These are phyloP conservation scores for Eucalyptus cloeziana DNA, from an alignment of 345 rosid genomes.

Conservation along the genomic window DNA sequence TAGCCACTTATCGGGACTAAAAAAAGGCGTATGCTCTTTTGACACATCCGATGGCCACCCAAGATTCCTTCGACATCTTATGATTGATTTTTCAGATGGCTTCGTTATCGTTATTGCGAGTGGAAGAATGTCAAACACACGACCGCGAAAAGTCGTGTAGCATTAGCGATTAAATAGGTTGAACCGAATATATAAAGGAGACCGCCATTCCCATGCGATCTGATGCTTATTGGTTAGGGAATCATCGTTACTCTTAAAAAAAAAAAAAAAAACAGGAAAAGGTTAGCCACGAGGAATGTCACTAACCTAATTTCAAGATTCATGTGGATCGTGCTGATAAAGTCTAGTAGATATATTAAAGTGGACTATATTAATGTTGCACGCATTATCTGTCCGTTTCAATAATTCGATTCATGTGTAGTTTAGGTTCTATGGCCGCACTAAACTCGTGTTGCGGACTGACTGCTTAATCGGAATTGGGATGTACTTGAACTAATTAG, in stretches of 20 bases:
- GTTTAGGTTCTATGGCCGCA: background rate
- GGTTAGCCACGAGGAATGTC: background rate
- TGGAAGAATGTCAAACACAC: background rate
- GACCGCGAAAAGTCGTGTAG: background rate
- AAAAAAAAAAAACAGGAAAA: background rate
- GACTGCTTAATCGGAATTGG: background rate
- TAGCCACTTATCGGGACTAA: background rate
- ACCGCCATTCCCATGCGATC: background rate
- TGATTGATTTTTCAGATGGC: background rate
- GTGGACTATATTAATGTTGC: background rate
- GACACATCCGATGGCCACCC: background rate
- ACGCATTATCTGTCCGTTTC: background rate
- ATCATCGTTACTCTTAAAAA: background rate
- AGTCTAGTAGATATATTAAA: background rate
- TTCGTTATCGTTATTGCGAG: background rate
- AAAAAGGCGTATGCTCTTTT: background rate
- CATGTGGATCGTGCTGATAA: background rate
- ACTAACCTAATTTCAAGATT: background rate
- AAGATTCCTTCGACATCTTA: background rate
- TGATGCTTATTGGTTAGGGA: background rate
- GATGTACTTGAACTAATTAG: background rate
- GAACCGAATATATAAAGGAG: background rate
- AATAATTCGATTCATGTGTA: background rate
- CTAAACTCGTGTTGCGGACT: background rate
- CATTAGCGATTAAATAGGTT: background rate